These are phyloP conservation scores for Laburnicola sp. DNA, from an alignment of 2,329 filamentous ascomycete species.

Conservation along the genomic window DNA sequence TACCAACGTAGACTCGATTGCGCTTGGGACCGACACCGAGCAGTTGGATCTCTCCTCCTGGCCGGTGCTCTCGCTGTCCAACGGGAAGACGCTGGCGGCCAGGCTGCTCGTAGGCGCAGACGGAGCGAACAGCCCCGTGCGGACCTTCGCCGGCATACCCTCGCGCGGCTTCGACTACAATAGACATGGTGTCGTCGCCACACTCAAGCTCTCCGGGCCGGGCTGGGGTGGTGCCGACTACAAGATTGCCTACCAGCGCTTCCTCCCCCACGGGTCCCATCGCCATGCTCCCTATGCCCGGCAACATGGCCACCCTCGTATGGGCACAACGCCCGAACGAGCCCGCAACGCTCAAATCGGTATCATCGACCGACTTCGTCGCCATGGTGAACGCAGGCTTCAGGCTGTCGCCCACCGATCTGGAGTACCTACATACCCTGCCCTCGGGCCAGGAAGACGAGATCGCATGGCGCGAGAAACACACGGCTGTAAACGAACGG, in stretches of 20 bases:
- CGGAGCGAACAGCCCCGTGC: constrained; percentile 90
- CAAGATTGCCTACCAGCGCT: constrained; percentile 90
- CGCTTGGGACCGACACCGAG: constrained; percentile 67
- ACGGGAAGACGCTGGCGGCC: constrained; percentile 70
- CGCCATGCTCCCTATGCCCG: constrained; percentile 86
- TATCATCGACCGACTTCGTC: constrained; percentile 72
- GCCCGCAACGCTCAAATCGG: constrained; percentile 79
- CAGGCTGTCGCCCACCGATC: constrained; percentile 74
- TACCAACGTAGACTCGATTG: constrained; percentile 78
- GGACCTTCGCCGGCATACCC: constrained; percentile 82
- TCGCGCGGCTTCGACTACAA: constrained; percentile 92
- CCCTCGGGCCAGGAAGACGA: constrained; percentile 64
- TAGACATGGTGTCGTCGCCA: constrained; percentile 88
- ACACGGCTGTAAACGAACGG: constrained; percentile 59
- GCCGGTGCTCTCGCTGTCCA: constrained; percentile 78
- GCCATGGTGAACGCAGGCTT: constrained; percentile 94
- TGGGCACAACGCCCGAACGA: constrained; percentile 85
- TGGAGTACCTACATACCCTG: constrained; percentile 78
- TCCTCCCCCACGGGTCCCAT: constrained; percentile 91
- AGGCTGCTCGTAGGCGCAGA: constrained; percentile 90
- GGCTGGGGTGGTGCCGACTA: constrained; percentile 45
- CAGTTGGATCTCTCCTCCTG: constrained; percentile 79
- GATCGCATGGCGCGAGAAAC: constrained; percentile 77
- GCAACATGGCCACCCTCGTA: constrained; percentile 80
- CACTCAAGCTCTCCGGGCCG: constrained; percentile 68